Evolutionary conservation across 805 yeast species (phyloP).

Genomic region (Cyberlindnera japonica): DNA sequence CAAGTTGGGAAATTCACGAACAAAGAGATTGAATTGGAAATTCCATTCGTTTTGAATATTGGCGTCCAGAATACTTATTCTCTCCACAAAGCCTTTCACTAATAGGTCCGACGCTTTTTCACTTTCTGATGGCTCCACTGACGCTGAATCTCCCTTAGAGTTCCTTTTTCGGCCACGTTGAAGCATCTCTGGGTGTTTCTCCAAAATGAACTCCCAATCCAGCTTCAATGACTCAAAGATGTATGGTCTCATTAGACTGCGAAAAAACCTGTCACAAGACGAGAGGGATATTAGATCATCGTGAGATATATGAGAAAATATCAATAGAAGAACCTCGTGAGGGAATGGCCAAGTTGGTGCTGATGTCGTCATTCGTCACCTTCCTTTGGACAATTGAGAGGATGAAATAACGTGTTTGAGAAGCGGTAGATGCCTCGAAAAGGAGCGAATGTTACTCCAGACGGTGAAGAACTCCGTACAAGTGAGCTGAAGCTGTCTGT

Average conservation of each 20-base stretch:
- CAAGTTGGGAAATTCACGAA: slow-evolving; percentile 23
- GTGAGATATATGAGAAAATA: slow-evolving; percentile 18
- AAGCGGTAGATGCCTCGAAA: no score
- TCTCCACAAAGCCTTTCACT: slow-evolving; percentile 22
- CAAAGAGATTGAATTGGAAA: slow-evolving; percentile 29
- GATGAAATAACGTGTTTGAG: no score
- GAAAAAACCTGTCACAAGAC: slow-evolving; percentile 3
- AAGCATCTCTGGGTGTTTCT: slow-evolving; percentile 6
- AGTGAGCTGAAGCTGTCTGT: no score
- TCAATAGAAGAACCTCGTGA: slow-evolving; percentile 20
- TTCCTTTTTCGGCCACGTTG: slow-evolving; percentile 7
- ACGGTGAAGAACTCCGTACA: no score
- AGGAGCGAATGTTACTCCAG: no score
- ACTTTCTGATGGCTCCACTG: not conserved
- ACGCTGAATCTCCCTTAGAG: not conserved
- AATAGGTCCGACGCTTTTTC: not conserved
- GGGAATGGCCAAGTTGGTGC: slow-evolving; percentile 14
- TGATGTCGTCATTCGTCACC: not conserved
- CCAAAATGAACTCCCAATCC: slow-evolving; percentile 19
- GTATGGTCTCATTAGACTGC: slow-evolving; percentile 21
- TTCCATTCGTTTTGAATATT: slow-evolving; percentile 35
- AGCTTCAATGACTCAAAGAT: slow-evolving; percentile 14
- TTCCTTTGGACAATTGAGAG: no score
- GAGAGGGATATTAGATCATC: slow-evolving; percentile 18
- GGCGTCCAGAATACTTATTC: slow-evolving; percentile 26